A percentile compares a stretch with the other conserved stretches of the same genome.
Conservation (phyloP, 1,284 basidiomycete species). For the Boletus coffeatus region DNA sequence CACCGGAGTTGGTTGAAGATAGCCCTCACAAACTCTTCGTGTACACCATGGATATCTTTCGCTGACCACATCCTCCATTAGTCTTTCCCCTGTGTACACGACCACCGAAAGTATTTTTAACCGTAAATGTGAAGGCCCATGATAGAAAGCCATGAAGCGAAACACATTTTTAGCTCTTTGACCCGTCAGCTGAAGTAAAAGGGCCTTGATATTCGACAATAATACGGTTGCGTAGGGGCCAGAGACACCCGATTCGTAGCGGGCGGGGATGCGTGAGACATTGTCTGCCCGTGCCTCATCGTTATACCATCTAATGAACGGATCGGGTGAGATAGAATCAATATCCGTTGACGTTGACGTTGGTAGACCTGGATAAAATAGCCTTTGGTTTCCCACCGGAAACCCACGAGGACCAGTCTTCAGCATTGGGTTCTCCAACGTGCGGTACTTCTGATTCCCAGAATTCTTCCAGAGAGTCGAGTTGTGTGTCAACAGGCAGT, state of each 20-base stretch:
- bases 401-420: slow-evolving; percentile 61
- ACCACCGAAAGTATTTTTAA: slow-evolving; percentile 72
- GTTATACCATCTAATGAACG: slow-evolving; percentile 65
- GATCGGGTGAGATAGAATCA: slow-evolving; percentile 39
- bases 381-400: slow-evolving; percentile 35
- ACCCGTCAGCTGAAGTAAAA: slow-evolving; percentile 59
- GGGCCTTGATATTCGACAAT: slow-evolving; percentile 71
- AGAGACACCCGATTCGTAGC: slow-evolving; percentile 51
- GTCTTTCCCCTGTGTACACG: slow-evolving; percentile 35
- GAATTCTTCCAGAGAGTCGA: slow-evolving; percentile 63
- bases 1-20: slow-evolving; percentile 56
- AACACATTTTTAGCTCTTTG: slow-evolving; percentile 55
- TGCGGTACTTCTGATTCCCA: slow-evolving; percentile 72
- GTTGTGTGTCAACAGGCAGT: slow-evolving; percentile 39
- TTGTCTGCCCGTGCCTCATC: slow-evolving; percentile 52
- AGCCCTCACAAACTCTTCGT: slow-evolving; percentile 44
- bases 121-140: slow-evolving; percentile 71
- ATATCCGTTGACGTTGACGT: slow-evolving; percentile 12
- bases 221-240: slow-evolving; percentile 81
- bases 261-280: slow-evolving; percentile 44
- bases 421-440: slow-evolving; percentile 53
- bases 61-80: slow-evolving; percentile 45
- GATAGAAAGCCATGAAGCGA: slow-evolving; percentile 70
- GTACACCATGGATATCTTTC: slow-evolving; percentile 43
- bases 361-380: slow-evolving; percentile 9